Conservation (phyloP, 306 rosid genomes). For the Quercus glauca region DNA sequence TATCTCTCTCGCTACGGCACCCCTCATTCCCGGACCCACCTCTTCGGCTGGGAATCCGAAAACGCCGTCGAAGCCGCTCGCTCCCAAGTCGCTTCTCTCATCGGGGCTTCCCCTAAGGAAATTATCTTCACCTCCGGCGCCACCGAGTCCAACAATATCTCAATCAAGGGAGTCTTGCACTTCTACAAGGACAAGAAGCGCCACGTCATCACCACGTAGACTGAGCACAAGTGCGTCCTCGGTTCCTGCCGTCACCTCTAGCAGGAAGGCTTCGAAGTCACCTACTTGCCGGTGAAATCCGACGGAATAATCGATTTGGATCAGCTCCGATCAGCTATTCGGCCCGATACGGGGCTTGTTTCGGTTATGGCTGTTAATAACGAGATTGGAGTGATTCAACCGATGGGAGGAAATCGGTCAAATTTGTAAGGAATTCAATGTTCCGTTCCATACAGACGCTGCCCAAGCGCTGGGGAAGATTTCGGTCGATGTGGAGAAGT, state of each 20-base stretch:
- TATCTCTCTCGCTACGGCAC: conserved; percentile 67
- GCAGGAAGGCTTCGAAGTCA: conserved; percentile 84
- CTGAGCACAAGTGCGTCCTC: conserved; percentile 94
- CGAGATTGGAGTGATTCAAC: conserved; percentile 92
- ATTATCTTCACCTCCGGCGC: conserved; percentile 89
- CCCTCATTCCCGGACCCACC: conserved; percentile 90
- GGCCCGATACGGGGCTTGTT: conserved; percentile 79
- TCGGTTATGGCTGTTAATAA: conserved; percentile 85
- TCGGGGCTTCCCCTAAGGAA: conserved; percentile 83
- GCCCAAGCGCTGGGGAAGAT: conserved; percentile 96
- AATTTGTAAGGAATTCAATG: conserved; percentile 71
- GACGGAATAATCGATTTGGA: conserved; percentile 78
- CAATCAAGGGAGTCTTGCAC: conserved; percentile 76
- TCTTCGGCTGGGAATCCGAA: conserved; percentile 96
- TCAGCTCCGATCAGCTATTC: no score
- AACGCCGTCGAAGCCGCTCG: conserved; percentile 84
- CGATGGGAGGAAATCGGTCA: conserved; percentile 78
- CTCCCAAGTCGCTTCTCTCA: conserved; percentile 61
- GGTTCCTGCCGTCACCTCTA: conserved; percentile 92
- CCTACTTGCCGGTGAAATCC: conserved; percentile 67
- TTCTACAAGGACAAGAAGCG: conserved; percentile 81
- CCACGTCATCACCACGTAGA: conserved; percentile 82
- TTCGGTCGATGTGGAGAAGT: conserved; percentile 69
- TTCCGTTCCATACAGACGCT: conserved; percentile 89
- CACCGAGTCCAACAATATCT: conserved; percentile 82